Percentiles rank a stretch among this genome's conserved stretches.
Conservation (phyloP, 768 basidiomycete species). For the Tulasnella sp. region DNA sequence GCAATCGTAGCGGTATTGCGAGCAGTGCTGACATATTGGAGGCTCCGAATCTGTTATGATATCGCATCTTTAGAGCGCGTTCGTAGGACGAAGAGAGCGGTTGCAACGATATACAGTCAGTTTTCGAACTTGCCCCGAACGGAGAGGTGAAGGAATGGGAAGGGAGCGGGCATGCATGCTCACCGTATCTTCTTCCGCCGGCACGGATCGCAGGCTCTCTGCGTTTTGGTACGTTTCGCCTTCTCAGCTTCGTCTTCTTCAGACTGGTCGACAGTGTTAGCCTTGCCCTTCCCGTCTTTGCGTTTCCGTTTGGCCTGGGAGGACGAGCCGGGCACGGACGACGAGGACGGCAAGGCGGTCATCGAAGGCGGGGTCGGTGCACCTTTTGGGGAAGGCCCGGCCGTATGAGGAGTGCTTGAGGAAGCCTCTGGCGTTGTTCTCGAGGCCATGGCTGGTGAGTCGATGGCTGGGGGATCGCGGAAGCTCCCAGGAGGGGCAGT, state of each 20-base stretch:
- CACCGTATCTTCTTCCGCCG: constrained; percentile 85
- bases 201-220: constrained; percentile 90
- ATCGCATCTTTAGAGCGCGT: constrained; percentile 63
- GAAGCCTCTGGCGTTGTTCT: background rate
- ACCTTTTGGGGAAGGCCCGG: background rate
- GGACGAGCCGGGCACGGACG: background rate
- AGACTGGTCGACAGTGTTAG: background rate
- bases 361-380: constrained; percentile 1
- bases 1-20: constrained; percentile 90
- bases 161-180: constrained; percentile 38
- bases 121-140: background rate
- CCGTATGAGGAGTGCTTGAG: constrained; percentile 1
- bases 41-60: constrained; percentile 77
- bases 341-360: background rate
- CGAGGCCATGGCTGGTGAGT: constrained; percentile 5
- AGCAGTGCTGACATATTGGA: constrained; percentile 90
- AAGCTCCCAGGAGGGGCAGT: background rate
- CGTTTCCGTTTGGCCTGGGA: background rate
- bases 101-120: background rate
- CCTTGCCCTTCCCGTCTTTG: background rate
- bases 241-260: constrained; percentile 51
- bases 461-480: constrained; percentile 10
- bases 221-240: constrained; percentile 87
- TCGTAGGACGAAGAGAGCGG: background rate
- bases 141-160: background rate